Evolutionary conservation across 2,329 filamentous ascomycete species (phyloP).

Genomic region (Cercospora sojina): DNA sequence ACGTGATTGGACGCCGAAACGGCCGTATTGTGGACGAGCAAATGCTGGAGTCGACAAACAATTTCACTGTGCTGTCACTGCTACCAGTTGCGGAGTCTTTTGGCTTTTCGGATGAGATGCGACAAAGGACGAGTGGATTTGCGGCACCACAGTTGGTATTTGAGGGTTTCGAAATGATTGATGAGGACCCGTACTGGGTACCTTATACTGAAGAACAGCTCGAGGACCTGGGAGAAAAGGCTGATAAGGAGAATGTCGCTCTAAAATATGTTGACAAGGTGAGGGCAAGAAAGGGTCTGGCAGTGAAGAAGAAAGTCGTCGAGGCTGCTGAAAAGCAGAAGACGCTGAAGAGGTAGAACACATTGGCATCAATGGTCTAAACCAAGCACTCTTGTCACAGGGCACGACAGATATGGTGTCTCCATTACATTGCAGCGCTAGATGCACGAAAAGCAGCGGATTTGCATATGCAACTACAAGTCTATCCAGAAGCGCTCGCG

Average conservation of each 20-base stretch:
- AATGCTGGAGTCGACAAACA: conserved; percentile 92
- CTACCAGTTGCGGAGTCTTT: conserved; percentile 94
- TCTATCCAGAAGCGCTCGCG: conserved; percentile 48
- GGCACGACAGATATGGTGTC: too few species aligned
- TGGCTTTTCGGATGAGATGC: conserved; percentile 93
- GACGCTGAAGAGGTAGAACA: conserved; percentile 60
- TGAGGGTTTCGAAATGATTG: conserved; percentile 84
- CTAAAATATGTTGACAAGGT: conserved; percentile 95
- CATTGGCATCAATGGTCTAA: not conserved
- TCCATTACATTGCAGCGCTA: not conserved
- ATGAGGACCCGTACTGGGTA: conserved; percentile 97
- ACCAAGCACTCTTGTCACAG: not conserved
- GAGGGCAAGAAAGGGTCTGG: conserved; percentile 78
- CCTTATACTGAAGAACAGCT: conserved; percentile 94
- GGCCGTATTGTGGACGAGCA: conserved; percentile 86
- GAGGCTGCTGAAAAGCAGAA: conserved; percentile 92
- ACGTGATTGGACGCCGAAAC: conserved; percentile 90
- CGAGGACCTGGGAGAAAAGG: conserved; percentile 91
- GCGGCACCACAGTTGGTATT: conserved; percentile 93
- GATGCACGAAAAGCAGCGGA: not conserved
- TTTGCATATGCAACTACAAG: conserved; percentile 16
- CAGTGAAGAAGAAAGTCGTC: conserved; percentile 69
- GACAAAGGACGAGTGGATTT: conserved; percentile 86
- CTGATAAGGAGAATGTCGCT: conserved; percentile 91
- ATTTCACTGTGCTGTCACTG: conserved; percentile 87